Percentiles rank a stretch among this genome's conserved stretches.
Conservation (phyloP, 2,329 filamentous ascomycete species). For the Colletotrichum australisinense region DNA sequence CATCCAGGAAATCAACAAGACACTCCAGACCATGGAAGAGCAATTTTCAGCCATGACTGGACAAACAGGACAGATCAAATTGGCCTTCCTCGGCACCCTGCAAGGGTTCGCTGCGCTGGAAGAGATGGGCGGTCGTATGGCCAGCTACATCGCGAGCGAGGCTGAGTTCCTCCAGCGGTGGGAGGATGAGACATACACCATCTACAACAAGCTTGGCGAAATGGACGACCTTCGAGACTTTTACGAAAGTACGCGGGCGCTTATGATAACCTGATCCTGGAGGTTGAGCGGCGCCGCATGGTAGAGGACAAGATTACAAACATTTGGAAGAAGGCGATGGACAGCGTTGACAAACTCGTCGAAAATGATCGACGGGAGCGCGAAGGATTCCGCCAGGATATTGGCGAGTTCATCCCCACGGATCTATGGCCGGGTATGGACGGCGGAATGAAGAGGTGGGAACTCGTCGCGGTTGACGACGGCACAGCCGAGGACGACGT, state of each 20-base stretch:
- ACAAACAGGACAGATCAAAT: conserved; percentile 68
- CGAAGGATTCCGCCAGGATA: conserved; percentile 82
- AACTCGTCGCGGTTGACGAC: conserved; percentile 55
- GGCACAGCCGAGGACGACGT: conserved; percentile 36
- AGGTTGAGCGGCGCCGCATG: conserved; percentile 79
- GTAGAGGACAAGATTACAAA: conserved; percentile 80
- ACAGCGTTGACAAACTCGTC: conserved; percentile 80
- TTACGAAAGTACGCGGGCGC: conserved; percentile 89
- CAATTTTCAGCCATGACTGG: conserved; percentile 73
- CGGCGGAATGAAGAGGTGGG: conserved; percentile 65
- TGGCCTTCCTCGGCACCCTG: conserved; percentile 67
- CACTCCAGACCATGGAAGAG: conserved; percentile 80
- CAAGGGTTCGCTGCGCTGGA: conserved; percentile 75
- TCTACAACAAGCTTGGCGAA: conserved; percentile 77
- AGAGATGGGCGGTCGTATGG: conserved; percentile 73
- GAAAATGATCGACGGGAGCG: conserved; percentile 79
- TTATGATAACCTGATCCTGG: conserved; percentile 86
- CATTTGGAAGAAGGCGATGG: conserved; percentile 82
- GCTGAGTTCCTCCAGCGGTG: conserved; percentile 74
- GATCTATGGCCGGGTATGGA: conserved; percentile 88
- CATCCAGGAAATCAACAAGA: conserved; percentile 78
- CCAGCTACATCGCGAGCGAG: conserved; percentile 72
- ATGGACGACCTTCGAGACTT: conserved; percentile 83
- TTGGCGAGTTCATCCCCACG: conserved; percentile 87
- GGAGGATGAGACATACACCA: conserved; percentile 78